Evolutionary conservation across 768 basidiomycete species (phyloP).

Genomic region (Mycena leptocephala): DNA sequence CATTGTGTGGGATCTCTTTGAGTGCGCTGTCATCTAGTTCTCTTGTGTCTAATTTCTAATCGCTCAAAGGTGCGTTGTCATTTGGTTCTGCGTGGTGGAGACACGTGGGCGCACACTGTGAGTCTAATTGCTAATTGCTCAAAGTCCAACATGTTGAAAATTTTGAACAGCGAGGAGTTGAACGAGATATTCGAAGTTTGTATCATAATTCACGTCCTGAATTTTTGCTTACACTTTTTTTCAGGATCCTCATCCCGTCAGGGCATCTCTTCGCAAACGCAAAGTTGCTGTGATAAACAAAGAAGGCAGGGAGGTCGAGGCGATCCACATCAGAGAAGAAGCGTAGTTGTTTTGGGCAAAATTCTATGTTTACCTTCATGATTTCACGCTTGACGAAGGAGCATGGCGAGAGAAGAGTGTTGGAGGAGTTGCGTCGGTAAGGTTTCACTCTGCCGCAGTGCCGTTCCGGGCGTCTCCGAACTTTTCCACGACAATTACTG

Average conservation of each 20-base stretch:
- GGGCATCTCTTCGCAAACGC: slow-evolving; percentile 56
- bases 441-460: too few species aligned
- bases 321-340: slow-evolving; percentile 29
- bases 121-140: slow-evolving; percentile 27
- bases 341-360: too few species aligned
- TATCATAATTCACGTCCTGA: background rate
- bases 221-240: background rate
- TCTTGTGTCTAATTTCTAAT: too few species aligned
- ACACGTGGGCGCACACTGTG: slow-evolving; percentile 61
- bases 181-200: slow-evolving; percentile 59
- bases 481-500: too few species aligned
- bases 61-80: too few species aligned
- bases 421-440: too few species aligned
- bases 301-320: slow-evolving; percentile 46
- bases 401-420: too few species aligned
- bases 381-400: too few species aligned
- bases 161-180: slow-evolving; percentile 54
- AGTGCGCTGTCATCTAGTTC: too few species aligned
- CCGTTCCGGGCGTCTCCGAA: too few species aligned
- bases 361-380: too few species aligned
- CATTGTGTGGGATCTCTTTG: slow-evolving; percentile 58
- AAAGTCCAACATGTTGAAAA: background rate
- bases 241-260: slow-evolving; percentile 55
- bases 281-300: slow-evolving; percentile 58
- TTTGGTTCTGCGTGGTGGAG: slow-evolving; percentile 60